These are phyloP conservation scores for Neurospora discreta DNA, from an alignment of 495 filamentous ascomycete genomes.

Conservation along the genomic window DNA sequence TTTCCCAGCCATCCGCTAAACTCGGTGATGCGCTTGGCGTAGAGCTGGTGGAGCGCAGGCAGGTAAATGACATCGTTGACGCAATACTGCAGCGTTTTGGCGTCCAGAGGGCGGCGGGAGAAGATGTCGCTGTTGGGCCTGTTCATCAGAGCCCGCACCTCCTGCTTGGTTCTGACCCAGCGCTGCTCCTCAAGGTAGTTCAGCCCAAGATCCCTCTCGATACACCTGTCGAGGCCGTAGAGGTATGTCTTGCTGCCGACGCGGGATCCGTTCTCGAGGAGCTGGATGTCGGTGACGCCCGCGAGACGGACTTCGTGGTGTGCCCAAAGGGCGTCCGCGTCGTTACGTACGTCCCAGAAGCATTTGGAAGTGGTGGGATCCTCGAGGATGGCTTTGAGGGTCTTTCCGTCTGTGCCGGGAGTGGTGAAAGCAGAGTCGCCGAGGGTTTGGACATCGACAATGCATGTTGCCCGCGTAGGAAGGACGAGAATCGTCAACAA, in stretches of 20 bases:
- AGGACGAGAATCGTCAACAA: slow-evolving; percentile 33
- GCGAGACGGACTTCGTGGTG: slow-evolving; percentile 29
- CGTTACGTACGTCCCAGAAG: slow-evolving; percentile 47
- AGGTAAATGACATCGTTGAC: neutral
- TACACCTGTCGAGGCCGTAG: slow-evolving; percentile 33
- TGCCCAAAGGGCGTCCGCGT: slow-evolving; percentile 43
- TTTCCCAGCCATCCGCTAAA: neutral
- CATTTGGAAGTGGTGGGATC: slow-evolving; percentile 32
- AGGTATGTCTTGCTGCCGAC: slow-evolving; percentile 15
- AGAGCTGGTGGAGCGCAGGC: neutral
- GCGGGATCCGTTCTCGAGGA: slow-evolving; percentile 42
- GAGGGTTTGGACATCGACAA: slow-evolving; percentile 43
- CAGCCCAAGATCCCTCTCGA: slow-evolving; percentile 15
- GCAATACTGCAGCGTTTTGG: neutral
- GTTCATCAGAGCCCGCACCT: neutral
- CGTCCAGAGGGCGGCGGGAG: neutral
- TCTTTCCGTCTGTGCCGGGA: slow-evolving; percentile 11
- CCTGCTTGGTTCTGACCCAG: neutral
- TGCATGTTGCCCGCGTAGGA: slow-evolving; percentile 12
- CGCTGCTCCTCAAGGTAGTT: neutral
- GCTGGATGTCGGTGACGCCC: slow-evolving; percentile 43
- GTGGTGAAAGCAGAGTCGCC: slow-evolving; percentile 31
- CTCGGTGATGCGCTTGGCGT: neutral
- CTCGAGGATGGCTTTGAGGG: slow-evolving; percentile 42
- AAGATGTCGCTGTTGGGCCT: neutral